Percentiles rank a stretch among this genome's conserved stretches.
Evolutionary conservation across 129 eudicot species (phyloP).

Genomic region (Lactuca saligna): DNA sequence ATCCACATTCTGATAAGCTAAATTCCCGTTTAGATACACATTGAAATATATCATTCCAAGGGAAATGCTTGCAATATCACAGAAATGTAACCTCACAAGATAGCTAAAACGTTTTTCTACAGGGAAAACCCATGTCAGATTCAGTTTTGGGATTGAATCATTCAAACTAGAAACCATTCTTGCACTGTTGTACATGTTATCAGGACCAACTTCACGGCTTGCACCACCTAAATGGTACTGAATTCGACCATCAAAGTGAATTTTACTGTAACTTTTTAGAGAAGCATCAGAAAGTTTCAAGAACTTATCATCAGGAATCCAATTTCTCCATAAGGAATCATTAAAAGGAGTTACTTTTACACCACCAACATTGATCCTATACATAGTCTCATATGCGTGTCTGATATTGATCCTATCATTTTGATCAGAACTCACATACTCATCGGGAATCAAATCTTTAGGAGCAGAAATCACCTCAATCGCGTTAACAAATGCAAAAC

Average conservation of each 20-base stretch:
- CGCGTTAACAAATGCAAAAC: slow-evolving; percentile 70
- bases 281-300: slow-evolving; percentile 38
- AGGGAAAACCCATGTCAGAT: slow-evolving; percentile 70
- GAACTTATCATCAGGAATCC: slow-evolving; percentile 74
- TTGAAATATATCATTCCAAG: slow-evolving; percentile 63
- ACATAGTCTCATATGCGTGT: slow-evolving; percentile 40
- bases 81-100: slow-evolving; percentile 84
- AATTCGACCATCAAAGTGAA: slow-evolving; percentile 71
- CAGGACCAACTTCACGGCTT: slow-evolving; percentile 87
- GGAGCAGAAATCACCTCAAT: slow-evolving; percentile 97
- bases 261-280: slow-evolving; percentile 21
- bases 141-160: slow-evolving; percentile 36
- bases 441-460: slow-evolving; percentile 61
- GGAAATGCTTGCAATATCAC: slow-evolving; percentile 81
- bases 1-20: slow-evolving; percentile 78
- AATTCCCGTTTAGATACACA: slow-evolving; percentile 71
- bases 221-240: slow-evolving; percentile 76
- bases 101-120: slow-evolving; percentile 56
- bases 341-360: slow-evolving; percentile 85
- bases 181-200: slow-evolving; percentile 78
- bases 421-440: slow-evolving; percentile 36
- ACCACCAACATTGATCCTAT: slow-evolving; percentile 85
- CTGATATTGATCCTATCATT: slow-evolving; percentile 34
- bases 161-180: slow-evolving; percentile 51
- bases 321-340: slow-evolving; percentile 94